Evolutionary conservation across 2,329 filamentous ascomycete species (phyloP), one percentile per base, ranked within the genome.

Genomic region (Diaporthe vexans): DNA sequence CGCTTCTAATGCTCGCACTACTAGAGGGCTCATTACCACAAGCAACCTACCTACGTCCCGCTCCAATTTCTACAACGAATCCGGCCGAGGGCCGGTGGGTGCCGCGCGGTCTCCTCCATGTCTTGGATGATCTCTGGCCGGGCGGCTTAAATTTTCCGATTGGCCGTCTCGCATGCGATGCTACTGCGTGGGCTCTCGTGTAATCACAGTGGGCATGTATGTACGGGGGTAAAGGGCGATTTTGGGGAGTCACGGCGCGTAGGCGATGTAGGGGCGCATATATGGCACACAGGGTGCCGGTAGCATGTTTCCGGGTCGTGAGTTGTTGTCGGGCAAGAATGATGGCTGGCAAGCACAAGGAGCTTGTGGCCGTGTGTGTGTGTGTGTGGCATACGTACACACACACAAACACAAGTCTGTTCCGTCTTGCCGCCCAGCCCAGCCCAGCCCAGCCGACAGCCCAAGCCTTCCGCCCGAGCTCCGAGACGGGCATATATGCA

Each of bases 81-180:
- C 35, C 40, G 33, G 70, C 54, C 33, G 29, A 54, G 29, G 48
- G 70, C 51, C 43, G 40, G 51, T 46, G 43, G 15, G 51, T 72
- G 70, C 70, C 57, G 70, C 70, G 57, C 70, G 70, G 70, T 63
- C 70, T 54, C 56, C 70, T 61, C 24, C 61, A 40, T 54, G 48
- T 68, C 63, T 68, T 68, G 46, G 63, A 68, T 54, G 63, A 54
- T 37, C 70, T 63, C 40, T 72, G 70, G 33, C 46, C 29, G 48
- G 46, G 33, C 57, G 56, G 35, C 57, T 54, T 43, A 21, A 72
- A 63, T 54, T 54, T 40, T 54, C 70, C 70, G 70, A 72, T 72
- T 72, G 70, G 70, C 13, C 51, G n/a, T 54, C 29, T 19, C 5
- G 35, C 70, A 72, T 72, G 70, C 70, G 33, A 72, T 72, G 70